Conservation (phyloP, 306 rosid genomes). For the Medicago lupulina region DNA sequence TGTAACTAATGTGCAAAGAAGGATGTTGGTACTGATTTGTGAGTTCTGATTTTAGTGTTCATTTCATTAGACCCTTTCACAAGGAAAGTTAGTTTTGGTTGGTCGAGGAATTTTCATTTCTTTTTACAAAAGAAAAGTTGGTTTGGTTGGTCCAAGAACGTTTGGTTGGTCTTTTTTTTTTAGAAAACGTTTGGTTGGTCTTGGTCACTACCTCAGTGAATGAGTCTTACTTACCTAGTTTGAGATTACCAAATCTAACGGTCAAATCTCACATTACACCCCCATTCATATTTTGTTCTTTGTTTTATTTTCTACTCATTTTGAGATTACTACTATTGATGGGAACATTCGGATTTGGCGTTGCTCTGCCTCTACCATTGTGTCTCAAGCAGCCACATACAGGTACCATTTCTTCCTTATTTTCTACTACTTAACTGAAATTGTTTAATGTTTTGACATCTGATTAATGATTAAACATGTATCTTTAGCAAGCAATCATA, state of each 20-base stretch:
- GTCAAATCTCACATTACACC: constrained; percentile 28
- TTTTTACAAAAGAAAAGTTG: neutral
- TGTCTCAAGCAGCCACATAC: neutral
- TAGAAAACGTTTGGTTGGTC: constrained; percentile 40
- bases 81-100: neutral
- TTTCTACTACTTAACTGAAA: neutral
- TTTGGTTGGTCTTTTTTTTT: constrained; percentile 40
- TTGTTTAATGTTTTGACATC: constrained; percentile 17
- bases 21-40: neutral
- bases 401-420: constrained; percentile 1
- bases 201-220: constrained; percentile 2
- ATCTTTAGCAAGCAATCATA: neutral
- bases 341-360: neutral
- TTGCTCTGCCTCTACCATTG: neutral
- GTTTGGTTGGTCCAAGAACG: constrained; percentile 36
- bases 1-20: neutral
- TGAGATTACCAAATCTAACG: constrained; percentile 29
- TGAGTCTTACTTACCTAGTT: constrained; percentile 33
- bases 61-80: neutral
- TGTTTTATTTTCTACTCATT: neutral
- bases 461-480: constrained; percentile 3
- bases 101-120: too few relatives aligned
- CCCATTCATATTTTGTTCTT: neutral
- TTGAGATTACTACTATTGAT: neutral
- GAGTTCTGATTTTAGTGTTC: too few relatives aligned